Percentiles rank a stretch among this genome's conserved stretches.
phyloP scores from a whole-genome alignment of 2,329 filamentous ascomycete genomes.

The Sordariomycetes sp. region DNA sequence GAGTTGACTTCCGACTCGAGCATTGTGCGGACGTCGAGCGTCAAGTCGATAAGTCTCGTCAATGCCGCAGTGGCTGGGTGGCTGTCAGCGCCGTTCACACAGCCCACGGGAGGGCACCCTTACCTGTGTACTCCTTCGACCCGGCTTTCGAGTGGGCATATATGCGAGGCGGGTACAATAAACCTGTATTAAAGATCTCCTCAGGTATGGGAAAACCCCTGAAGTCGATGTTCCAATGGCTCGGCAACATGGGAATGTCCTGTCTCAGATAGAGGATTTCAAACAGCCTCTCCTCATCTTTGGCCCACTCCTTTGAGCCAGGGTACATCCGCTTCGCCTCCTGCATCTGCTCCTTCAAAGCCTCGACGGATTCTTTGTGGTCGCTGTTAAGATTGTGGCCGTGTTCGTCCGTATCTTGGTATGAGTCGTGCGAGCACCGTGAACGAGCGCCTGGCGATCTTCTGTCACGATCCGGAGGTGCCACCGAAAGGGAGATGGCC shows the following conservation, averaged over 20 bases:
- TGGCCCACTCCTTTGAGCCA: constrained; percentile 38
- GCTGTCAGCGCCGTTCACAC: constrained; percentile 4
- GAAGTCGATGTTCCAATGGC: constrained; percentile 30
- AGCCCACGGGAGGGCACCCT: neutral
- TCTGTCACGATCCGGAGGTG: neutral
- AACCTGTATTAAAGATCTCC: constrained; percentile 21
- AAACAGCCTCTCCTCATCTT: constrained; percentile 36
- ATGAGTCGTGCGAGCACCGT: no score
- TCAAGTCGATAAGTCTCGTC: constrained; percentile 28
- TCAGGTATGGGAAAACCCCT: constrained; percentile 27
- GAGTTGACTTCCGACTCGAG: no score
- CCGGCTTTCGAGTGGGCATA: constrained; percentile 24
- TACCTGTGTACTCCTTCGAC: constrained; percentile 26
- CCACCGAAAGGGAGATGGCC: neutral
- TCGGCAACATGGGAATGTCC: constrained; percentile 28
- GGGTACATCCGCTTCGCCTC: constrained; percentile 30
- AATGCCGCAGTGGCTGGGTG: constrained; percentile 28
- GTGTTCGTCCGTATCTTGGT: neutral
- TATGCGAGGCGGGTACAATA: constrained; percentile 22
- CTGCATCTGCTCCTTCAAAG: constrained; percentile 27
- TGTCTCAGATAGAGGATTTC: constrained; percentile 31
- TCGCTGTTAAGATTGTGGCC: neutral
- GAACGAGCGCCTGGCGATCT: no score
- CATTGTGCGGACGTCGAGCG: constrained; percentile 20
- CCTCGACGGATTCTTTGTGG: neutral